phyloP scores from a whole-genome alignment of 148 eudicot genomes.

The Camellia granthamiana region DNA sequence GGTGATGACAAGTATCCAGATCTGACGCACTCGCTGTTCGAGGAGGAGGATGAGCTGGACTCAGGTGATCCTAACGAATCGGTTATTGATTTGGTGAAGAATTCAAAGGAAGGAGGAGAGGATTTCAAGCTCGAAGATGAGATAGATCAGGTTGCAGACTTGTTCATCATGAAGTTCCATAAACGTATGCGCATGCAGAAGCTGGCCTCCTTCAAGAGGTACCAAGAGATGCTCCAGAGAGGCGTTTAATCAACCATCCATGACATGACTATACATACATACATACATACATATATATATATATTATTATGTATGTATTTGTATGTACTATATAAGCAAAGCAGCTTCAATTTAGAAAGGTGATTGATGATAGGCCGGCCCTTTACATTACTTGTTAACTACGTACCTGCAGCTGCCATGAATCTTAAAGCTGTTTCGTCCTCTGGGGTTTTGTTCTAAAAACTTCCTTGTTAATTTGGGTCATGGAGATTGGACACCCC shows the following conservation, averaged over 20 bases:
- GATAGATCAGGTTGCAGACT: constrained; percentile 79
- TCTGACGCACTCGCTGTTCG: constrained; percentile 52
- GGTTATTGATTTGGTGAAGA: constrained; percentile 66
- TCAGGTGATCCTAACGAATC: constrained; percentile 47
- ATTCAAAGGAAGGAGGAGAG: constrained; percentile 58
- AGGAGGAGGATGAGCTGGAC: constrained; percentile 35
- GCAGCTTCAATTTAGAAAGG: too few relatives aligned
- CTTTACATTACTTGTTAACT: too few relatives aligned
- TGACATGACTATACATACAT: neutral
- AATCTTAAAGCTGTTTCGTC: too few relatives aligned
- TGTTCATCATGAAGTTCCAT: constrained; percentile 68
- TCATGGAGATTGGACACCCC: too few relatives aligned
- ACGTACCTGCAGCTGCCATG: too few relatives aligned
- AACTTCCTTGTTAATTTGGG: too few relatives aligned
- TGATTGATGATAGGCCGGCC: too few relatives aligned
- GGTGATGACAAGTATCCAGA: constrained; percentile 57
- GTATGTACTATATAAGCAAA: too few relatives aligned
- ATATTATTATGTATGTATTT: neutral
- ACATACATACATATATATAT: neutral
- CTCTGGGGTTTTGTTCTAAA: too few relatives aligned
- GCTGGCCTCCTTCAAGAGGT: constrained; percentile 80
- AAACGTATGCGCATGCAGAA: constrained; percentile 70
- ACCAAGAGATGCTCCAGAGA: constrained; percentile 64
- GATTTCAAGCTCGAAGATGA: constrained; percentile 75
- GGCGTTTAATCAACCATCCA: constrained; percentile 20